These are phyloP conservation scores for Cystofilobasidium ferigula DNA, from an alignment of 768 basidiomycete genomes.

Conservation along the genomic window DNA sequence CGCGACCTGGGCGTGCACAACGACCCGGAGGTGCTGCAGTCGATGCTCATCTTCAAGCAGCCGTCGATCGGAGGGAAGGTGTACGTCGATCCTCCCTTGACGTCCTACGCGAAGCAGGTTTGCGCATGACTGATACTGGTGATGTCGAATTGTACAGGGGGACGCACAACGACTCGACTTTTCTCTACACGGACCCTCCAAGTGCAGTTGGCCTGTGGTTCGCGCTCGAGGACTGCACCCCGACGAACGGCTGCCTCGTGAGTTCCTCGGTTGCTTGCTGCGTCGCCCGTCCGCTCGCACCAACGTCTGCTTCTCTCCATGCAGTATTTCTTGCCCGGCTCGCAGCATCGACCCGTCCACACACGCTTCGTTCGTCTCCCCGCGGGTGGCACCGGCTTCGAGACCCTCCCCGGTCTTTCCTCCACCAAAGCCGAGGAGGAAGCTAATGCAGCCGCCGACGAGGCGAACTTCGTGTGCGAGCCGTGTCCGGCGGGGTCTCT, in stretches of 20 bases:
- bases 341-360: slow-evolving; percentile 62
- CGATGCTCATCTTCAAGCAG: slow-evolving; percentile 94
- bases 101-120: slow-evolving; percentile 33
- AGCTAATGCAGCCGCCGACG: slow-evolving; percentile 33
- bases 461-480: slow-evolving; percentile 32
- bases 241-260: slow-evolving; percentile 37
- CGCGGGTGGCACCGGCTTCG: slow-evolving; percentile 68
- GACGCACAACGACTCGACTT: slow-evolving; percentile 75
- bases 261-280: slow-evolving; percentile 18
- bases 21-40: slow-evolving; percentile 72
- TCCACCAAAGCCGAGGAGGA: slow-evolving; percentile 25
- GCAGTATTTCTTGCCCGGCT: slow-evolving; percentile 54
- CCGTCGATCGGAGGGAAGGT: slow-evolving; percentile 42
- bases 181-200: slow-evolving; percentile 80
- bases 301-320: no score
- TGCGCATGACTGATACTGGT: no score
- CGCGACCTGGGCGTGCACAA: slow-evolving; percentile 68
- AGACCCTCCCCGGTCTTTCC: slow-evolving; percentile 43
- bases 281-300: no score
- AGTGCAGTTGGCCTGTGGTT: slow-evolving; percentile 95
- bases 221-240: slow-evolving; percentile 76
- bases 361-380: slow-evolving; percentile 76
- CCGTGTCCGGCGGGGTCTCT: slow-evolving; percentile 27
- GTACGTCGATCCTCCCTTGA: neutral
- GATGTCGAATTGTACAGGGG: slow-evolving; percentile 56